A percentile compares a stretch with the other conserved stretches of the same genome.
Conservation (phyloP, 2,329 filamentous ascomycete species). For the Arthrobotrys musiformis region DNA sequence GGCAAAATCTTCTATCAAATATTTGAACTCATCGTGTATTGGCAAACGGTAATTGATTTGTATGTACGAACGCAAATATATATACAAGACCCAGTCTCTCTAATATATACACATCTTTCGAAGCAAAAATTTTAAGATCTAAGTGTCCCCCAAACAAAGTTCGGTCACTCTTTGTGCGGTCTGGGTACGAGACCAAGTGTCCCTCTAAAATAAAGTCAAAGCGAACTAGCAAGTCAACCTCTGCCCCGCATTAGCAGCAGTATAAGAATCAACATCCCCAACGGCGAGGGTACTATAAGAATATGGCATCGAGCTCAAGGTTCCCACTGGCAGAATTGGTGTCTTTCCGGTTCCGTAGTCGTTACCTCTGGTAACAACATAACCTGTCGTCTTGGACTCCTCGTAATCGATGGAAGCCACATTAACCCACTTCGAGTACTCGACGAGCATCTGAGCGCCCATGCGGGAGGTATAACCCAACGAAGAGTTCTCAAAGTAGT, state of each 20-base stretch:
- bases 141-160: too few relatives aligned
- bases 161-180: too few relatives aligned
- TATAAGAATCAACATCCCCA: slow-evolving; percentile 35
- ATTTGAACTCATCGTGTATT: too few relatives aligned
- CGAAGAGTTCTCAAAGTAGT: slow-evolving; percentile 64
- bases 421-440: slow-evolving; percentile 65
- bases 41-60: too few relatives aligned
- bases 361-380: slow-evolving; percentile 65
- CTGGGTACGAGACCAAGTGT: too few relatives aligned
- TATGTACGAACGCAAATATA: neutral
- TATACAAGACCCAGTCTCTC: neutral
- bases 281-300: slow-evolving; percentile 62
- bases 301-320: slow-evolving; percentile 68
- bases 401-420: slow-evolving; percentile 40
- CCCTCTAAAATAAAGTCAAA: neutral
- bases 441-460: slow-evolving; percentile 69
- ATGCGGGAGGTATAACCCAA: slow-evolving; percentile 70
- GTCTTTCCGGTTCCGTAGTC: slow-evolving; percentile 64
- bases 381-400: slow-evolving; percentile 61
- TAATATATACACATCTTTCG: neutral
- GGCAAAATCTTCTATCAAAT: too few relatives aligned
- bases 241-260: slow-evolving; percentile 38
- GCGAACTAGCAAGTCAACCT: slow-evolving; percentile 41
- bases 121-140: too few relatives aligned
- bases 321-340: slow-evolving; percentile 67